Base-by-base conservation (phyloP, 148 eudicot species). In the Pharnaceum exiguum region DNA sequence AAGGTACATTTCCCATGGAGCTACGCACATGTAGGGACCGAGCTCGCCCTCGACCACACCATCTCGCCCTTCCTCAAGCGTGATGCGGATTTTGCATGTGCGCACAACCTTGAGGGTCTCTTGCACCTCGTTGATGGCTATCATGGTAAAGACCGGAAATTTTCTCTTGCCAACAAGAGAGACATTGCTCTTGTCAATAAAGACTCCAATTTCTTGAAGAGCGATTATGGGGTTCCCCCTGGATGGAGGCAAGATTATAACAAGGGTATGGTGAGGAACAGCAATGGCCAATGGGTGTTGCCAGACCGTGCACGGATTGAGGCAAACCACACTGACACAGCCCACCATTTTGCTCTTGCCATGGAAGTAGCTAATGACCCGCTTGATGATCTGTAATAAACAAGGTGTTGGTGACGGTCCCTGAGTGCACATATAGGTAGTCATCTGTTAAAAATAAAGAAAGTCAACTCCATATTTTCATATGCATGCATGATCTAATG, bases 151-250 rank as follows among this genome's bases (percentile, higher is more conserved):
- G 67, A 32, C 0, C 42, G 36, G 19, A 33, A 36, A 29, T 90
- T 90, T 43, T 3, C 45, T 10, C 24, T 62, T 12, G 79, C 61
- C 2, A 76, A 69, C 0, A 59, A 65, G 26, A 66, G 97, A 29
- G 97, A 90, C 55, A 60, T 87, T n/a, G 93, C 97, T 2, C 77
- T 90, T 2, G 82, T 90, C 15, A 90, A 90, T 65, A 90, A 90
- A 60, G 75, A 81, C 36, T 75, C 79, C 2, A 75, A 82, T 25
- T 75, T 84, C 19, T 48, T 90, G 57, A 87, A 73, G 61, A 28
- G 33, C 1, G 78, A 82, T 26, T 82, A 76, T 56, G 81, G 69
- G 2, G 82, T 90, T 37, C 97, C 97, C 26, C 83, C 89, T 4
- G 35, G 42, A 27, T 90, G 95, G 97, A 66, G 97, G 55, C 91